These are phyloP conservation scores for Phaeotremella skinneri DNA, from an alignment of 768 basidiomycete genomes.

Conservation along the genomic window DNA sequence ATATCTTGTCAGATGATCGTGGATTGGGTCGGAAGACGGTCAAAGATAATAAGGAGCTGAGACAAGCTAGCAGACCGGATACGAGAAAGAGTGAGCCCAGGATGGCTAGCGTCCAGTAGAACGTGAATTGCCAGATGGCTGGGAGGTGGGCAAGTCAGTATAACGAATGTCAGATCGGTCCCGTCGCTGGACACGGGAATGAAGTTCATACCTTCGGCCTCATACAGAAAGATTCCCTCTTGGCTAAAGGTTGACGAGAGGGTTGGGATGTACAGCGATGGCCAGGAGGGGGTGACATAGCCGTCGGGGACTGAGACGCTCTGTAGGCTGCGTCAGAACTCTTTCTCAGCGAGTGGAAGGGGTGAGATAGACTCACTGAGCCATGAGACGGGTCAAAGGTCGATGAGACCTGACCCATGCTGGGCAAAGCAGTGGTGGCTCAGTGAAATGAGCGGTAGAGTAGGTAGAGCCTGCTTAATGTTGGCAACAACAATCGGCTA, in stretches of 20 bases:
- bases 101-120: constrained; percentile 43
- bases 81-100: constrained; percentile 32
- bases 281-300: constrained; percentile 36
- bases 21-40: constrained; percentile 15
- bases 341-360: background rate
- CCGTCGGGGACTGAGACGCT: constrained; percentile 28
- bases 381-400: constrained; percentile 24
- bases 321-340: constrained; percentile 10
- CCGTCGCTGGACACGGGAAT: background rate
- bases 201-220: constrained; percentile 37
- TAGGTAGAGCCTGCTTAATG: too few relatives aligned
- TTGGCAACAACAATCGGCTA: too few relatives aligned
- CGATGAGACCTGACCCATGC: constrained; percentile 35
- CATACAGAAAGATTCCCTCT: constrained; percentile 39
- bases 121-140: constrained; percentile 44
- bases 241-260: constrained; percentile 19
- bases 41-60: constrained; percentile 33
- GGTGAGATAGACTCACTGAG: constrained; percentile 9
- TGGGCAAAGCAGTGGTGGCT: too few relatives aligned
- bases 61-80: constrained; percentile 25
- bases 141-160: background rate
- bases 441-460: too few relatives aligned
- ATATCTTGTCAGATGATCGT: background rate
- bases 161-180: background rate
- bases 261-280: constrained; percentile 39